A percentile compares a stretch with the other conserved stretches of the same genome.
phyloP scores from a whole-genome alignment of 352 stramenopile genomes.

The Phytophthora meadii region DNA sequence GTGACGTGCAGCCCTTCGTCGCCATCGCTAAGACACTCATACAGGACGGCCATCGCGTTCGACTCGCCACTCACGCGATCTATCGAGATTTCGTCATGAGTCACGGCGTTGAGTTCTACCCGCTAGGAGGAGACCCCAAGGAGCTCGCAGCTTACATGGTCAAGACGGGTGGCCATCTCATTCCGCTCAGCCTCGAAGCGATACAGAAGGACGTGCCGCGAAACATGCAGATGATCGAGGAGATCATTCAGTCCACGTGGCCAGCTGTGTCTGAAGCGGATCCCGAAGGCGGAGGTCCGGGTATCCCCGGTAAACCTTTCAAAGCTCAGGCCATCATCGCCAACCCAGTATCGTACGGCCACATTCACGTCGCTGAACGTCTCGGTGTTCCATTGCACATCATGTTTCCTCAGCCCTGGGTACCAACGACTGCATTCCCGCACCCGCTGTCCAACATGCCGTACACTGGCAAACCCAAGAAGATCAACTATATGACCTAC shows the following conservation, averaged over 20 bases:
- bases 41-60: constrained; percentile 84
- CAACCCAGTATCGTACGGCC: constrained; percentile 57
- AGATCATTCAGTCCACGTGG: not conserved
- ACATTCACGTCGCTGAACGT: constrained; percentile 91
- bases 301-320: not conserved
- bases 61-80: constrained; percentile 87
- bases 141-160: constrained; percentile 90
- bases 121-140: constrained; percentile 67
- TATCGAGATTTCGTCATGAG: constrained; percentile 83
- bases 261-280: not conserved
- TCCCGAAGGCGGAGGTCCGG: not conserved
- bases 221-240: constrained; percentile 1
- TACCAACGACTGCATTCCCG: constrained; percentile 26
- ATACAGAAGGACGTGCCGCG: not conserved
- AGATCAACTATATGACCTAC: not conserved
- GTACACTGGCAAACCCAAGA: not conserved
- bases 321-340: not conserved
- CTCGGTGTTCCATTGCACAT: constrained; percentile 92
- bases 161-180: constrained; percentile 72
- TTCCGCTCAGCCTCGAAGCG: constrained; percentile 34
- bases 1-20: not conserved
- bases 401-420: constrained; percentile 92
- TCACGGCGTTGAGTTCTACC: constrained; percentile 34
- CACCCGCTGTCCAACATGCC: not conserved
- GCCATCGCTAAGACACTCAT: not conserved